A percentile compares a stretch with the other conserved stretches of the same genome.
These are phyloP conservation scores for Waltergamsia citrina DNA, from an alignment of 2,329 filamentous ascomycete species.

Conservation along the genomic window DNA sequence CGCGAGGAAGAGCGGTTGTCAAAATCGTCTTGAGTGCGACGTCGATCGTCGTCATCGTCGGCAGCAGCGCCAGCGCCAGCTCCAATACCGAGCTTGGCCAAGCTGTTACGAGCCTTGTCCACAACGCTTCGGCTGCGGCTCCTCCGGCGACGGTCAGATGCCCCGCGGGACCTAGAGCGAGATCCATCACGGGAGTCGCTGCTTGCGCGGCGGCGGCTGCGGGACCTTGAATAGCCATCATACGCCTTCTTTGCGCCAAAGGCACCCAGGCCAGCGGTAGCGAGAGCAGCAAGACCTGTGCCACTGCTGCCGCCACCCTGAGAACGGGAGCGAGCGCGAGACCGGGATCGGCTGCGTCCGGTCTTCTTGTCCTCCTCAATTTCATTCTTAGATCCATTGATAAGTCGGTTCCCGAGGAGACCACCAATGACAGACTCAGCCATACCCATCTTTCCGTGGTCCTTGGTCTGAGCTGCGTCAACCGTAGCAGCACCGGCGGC, in stretches of 20 bases:
- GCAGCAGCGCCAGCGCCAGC: constrained; percentile 30
- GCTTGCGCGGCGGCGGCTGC: constrained; percentile 40
- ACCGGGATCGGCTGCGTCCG: constrained; percentile 61
- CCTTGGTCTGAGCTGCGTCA: constrained; percentile 63
- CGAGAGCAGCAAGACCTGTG: constrained; percentile 50
- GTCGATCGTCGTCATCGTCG: constrained; percentile 24
- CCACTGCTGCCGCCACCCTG: constrained; percentile 30
- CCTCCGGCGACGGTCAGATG: constrained; percentile 22
- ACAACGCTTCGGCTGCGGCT: constrained; percentile 56
- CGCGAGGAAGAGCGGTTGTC: constrained; percentile 13
- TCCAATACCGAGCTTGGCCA: constrained; percentile 53
- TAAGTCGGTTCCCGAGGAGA: constrained; percentile 72
- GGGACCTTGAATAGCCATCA: constrained; percentile 39
- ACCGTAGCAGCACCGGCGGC: constrained; percentile 80
- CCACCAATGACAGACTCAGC: constrained; percentile 84
- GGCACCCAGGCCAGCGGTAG: constrained; percentile 52
- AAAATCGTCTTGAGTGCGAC: constrained; percentile 34
- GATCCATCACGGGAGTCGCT: constrained; percentile 33
- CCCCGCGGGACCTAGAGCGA: constrained; percentile 32
- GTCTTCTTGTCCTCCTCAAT: constrained; percentile 51
- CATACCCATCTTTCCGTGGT: constrained; percentile 75
- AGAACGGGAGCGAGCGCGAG: constrained; percentile 49
- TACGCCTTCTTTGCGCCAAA: constrained; percentile 52
- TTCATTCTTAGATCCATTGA: constrained; percentile 67
- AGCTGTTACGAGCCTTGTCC: constrained; percentile 48